phyloP scores from a whole-genome alignment of 2,329 filamentous ascomycete genomes.

The Aspergillus latus region DNA sequence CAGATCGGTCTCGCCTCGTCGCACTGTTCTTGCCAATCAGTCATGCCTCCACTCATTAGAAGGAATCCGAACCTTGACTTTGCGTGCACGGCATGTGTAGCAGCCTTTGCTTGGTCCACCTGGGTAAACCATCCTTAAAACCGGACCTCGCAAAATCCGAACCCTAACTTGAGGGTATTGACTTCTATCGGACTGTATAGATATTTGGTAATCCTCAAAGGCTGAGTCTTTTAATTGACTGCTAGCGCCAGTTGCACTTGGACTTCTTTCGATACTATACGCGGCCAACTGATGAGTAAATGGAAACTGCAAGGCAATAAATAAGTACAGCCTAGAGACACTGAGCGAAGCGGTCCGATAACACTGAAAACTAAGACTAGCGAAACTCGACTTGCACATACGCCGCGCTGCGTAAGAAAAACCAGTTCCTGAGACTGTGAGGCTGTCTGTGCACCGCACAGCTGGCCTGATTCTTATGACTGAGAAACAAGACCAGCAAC shows the following conservation, averaged over 20 bases:
- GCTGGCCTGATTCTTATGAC: not conserved
- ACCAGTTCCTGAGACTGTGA: not conserved
- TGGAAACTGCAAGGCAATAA: not conserved
- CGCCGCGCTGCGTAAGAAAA: not conserved
- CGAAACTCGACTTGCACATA: not conserved
- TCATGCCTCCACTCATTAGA: not conserved
- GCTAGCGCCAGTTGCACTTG: no score
- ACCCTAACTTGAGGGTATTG: not conserved
- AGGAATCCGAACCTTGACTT: constrained; percentile 9
- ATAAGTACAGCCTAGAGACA: not conserved
- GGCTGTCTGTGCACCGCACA: not conserved
- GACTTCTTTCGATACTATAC: no score
- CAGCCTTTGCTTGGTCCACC: constrained; percentile 11
- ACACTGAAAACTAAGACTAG: not conserved
- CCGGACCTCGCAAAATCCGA: not conserved
- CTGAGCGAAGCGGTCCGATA: not conserved
- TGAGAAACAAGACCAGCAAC: not conserved
- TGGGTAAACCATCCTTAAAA: constrained; percentile 11
- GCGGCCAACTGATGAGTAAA: not conserved
- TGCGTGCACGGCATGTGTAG: constrained; percentile 14
- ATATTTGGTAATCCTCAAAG: not conserved
- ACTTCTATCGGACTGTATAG: not conserved
- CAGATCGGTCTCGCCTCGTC: constrained; percentile 9
- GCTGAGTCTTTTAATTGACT: not conserved
- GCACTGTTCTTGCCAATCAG: constrained; percentile 4